A percentile compares a stretch with the other conserved stretches of the same genome.
These are phyloP conservation scores for Pleurotus cornucopiae DNA, from an alignment of 768 basidiomycete species.

Conservation along the genomic window DNA sequence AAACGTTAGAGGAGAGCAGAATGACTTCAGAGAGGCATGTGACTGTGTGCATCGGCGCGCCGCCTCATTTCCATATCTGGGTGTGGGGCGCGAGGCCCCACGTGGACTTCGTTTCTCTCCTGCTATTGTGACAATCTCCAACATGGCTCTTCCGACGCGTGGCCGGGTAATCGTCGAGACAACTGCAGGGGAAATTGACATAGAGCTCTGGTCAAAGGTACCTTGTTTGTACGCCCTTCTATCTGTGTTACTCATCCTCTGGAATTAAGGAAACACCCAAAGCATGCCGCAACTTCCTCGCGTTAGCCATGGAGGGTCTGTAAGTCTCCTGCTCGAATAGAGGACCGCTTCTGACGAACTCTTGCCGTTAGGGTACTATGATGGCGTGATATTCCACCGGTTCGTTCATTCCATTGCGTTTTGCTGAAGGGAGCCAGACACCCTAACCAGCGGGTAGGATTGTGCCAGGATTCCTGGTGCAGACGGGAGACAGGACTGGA, in stretches of 20 bases:
- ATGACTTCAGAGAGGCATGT: no score
- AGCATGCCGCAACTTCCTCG: slow-evolving; percentile 87
- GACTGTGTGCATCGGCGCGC: no score
- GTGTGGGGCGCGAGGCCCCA: no score
- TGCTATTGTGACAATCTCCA: no score
- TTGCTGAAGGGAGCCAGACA: not conserved
- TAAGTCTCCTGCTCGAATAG: slow-evolving; percentile 19
- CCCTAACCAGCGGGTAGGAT: slow-evolving; percentile 38
- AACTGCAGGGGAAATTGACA: slow-evolving; percentile 82
- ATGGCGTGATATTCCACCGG: slow-evolving; percentile 94
- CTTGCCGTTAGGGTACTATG: slow-evolving; percentile 79
- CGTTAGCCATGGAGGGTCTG: slow-evolving; percentile 86
- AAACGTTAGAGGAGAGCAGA: no score
- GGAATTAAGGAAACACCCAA: slow-evolving; percentile 79
- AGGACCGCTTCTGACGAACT: not conserved
- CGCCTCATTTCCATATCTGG: no score
- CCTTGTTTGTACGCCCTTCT: slow-evolving; percentile 7
- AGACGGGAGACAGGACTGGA: slow-evolving; percentile 91
- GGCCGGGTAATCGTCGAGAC: slow-evolving; percentile 88
- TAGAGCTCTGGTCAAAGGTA: slow-evolving; percentile 93
- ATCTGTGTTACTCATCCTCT: not conserved
- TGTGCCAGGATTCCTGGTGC: slow-evolving; percentile 88
- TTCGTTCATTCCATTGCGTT: slow-evolving; percentile 20
- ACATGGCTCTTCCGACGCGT: slow-evolving; percentile 82
- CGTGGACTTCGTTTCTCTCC: no score